These are phyloP conservation scores for Potentilla sterilis DNA, from an alignment of 306 rosid species.

Conservation along the genomic window DNA sequence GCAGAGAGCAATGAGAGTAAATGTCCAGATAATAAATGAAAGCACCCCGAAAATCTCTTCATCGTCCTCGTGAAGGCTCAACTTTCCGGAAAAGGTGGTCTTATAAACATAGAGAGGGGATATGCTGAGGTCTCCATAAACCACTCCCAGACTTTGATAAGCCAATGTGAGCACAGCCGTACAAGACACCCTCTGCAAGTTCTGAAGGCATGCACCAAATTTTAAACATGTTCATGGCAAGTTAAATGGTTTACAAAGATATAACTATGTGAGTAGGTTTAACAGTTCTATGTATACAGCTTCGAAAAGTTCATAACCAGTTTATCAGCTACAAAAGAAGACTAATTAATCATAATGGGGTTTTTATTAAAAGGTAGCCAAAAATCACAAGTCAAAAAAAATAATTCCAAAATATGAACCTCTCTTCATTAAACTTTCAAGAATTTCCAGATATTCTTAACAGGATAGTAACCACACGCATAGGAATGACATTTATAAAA, in stretches of 20 bases:
- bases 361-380: neutral
- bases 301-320: neutral
- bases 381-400: neutral
- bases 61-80: slow-evolving; percentile 64
- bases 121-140: slow-evolving; percentile 81
- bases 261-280: neutral
- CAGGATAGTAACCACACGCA: neutral
- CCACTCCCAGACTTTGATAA: slow-evolving; percentile 85
- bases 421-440: neutral
- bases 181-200: slow-evolving; percentile 49
- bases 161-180: slow-evolving; percentile 57
- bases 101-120: slow-evolving; percentile 86
- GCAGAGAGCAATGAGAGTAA: slow-evolving; percentile 71
- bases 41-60: slow-evolving; percentile 76
- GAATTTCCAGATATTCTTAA: slow-evolving; percentile 7
- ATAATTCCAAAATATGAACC: neutral
- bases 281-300: neutral
- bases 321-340: neutral
- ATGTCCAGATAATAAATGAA: slow-evolving; percentile 79
- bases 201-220: slow-evolving; percentile 36
- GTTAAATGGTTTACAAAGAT: neutral
- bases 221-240: neutral
- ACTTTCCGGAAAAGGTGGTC: slow-evolving; percentile 72
- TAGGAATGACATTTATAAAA: neutral
- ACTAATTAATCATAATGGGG: neutral